A percentile compares a stretch with the other conserved stretches of the same genome.
These are phyloP conservation scores for Dittrichia graveolens DNA, from an alignment of 129 eudicot species.

Conservation along the genomic window DNA sequence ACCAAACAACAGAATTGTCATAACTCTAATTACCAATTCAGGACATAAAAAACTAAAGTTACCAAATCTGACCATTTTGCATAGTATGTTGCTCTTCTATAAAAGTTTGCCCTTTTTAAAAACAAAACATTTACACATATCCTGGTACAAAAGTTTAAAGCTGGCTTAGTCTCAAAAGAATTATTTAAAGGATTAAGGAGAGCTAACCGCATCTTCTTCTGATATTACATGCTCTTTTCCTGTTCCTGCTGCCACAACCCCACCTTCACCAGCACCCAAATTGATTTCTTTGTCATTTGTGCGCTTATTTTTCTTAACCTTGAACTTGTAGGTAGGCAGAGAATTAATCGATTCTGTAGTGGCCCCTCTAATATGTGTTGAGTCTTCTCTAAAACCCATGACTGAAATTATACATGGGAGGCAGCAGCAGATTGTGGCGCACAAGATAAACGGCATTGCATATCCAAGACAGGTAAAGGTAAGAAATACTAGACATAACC, in stretches of 20 bases:
- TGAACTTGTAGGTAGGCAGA: conserved; percentile 66
- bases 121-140: background rate
- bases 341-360: conserved; percentile 75
- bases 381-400: conserved; percentile 22
- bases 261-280: conserved; percentile 54
- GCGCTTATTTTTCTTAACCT: conserved; percentile 49
- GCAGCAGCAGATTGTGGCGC: conserved; percentile 15
- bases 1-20: background rate
- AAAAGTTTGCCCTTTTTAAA: background rate
- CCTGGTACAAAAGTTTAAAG: background rate
- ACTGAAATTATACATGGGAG: conserved; percentile 23
- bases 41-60: no score
- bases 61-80: no score
- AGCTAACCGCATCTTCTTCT: conserved; percentile 88
- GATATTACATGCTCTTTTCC: conserved; percentile 73
- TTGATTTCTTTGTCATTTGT: conserved; percentile 41
- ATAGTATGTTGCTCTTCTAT: no score
- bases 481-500: conserved; percentile 22
- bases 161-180: background rate
- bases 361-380: conserved; percentile 69
- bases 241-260: conserved; percentile 84
- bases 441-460: conserved; percentile 25
- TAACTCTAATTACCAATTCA: no score
- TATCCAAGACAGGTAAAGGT: conserved; percentile 23
- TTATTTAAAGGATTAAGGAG: background rate